phyloP scores from a whole-genome alignment of 2,329 filamentous ascomycete genomes.

The Akanthomyces muscarius region DNA sequence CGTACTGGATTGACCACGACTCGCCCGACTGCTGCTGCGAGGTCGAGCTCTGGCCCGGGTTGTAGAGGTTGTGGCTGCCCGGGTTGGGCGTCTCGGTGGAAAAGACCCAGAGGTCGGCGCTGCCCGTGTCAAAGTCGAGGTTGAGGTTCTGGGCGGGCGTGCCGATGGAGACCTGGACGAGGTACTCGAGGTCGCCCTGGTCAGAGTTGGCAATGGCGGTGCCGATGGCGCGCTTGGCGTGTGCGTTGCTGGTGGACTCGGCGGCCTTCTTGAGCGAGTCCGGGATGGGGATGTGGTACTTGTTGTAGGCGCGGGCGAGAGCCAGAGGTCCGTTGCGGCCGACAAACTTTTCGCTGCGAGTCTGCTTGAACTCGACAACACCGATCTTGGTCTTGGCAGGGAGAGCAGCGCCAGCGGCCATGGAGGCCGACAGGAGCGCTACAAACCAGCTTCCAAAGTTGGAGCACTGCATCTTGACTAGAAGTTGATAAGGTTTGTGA shows the following conservation, averaged over 20 bases:
- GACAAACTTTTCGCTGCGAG: slow-evolving; percentile 21
- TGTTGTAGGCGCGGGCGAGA: slow-evolving; percentile 33
- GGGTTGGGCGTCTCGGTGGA: slow-evolving; percentile 26
- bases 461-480: slow-evolving; percentile 7
- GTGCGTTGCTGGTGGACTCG: slow-evolving; percentile 43
- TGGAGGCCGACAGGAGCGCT: neutral
- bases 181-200: slow-evolving; percentile 20
- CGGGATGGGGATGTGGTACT: slow-evolving; percentile 40
- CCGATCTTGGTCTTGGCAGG: neutral
- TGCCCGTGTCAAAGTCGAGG: slow-evolving; percentile 41
- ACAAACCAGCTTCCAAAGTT: slow-evolving; percentile 15
- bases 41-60: slow-evolving; percentile 34
- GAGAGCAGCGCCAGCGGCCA: slow-evolving; percentile 19
- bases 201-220: slow-evolving; percentile 11
- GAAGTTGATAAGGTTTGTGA: neutral
- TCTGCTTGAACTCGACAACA: slow-evolving; percentile 5
- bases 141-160: slow-evolving; percentile 31
- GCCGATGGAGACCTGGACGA: slow-evolving; percentile 24
- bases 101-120: slow-evolving; percentile 39
- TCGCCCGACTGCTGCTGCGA: slow-evolving; percentile 31
- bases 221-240: slow-evolving; percentile 19
- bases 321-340: slow-evolving; percentile 28
- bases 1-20: slow-evolving; percentile 42
- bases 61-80: slow-evolving; percentile 37
- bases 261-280: slow-evolving; percentile 36